These are phyloP conservation scores for Iberis pinnata DNA, from an alignment of 345 rosid genomes.

Conservation along the genomic window DNA sequence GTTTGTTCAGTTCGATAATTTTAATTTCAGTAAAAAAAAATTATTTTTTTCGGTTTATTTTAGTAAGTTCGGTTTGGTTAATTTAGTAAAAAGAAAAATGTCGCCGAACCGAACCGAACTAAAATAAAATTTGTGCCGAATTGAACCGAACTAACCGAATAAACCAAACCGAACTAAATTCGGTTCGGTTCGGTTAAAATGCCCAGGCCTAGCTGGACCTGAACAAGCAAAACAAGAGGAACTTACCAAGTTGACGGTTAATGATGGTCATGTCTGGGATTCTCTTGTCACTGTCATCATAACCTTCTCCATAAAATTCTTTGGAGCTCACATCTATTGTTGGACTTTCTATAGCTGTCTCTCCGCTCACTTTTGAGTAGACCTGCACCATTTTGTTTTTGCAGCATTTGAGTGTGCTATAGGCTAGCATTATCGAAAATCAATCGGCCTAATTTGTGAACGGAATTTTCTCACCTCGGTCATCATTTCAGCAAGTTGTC, in stretches of 20 bases:
- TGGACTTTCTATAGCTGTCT: slow-evolving; percentile 55
- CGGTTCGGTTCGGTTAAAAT: neutral
- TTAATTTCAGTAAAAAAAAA: no score
- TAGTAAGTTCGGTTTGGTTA: no score
- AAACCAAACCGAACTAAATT: no score
- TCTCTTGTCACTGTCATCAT: slow-evolving; percentile 97
- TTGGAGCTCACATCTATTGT: slow-evolving; percentile 85
- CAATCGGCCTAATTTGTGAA: neutral
- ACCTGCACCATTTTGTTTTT: slow-evolving; percentile 37
- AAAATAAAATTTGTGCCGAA: no score
- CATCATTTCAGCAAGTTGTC: slow-evolving; percentile 99
- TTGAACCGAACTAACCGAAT: no score
- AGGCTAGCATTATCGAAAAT: neutral
- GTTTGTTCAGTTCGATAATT: no score
- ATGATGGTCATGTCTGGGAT: slow-evolving; percentile 98
- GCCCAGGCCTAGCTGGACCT: neutral
- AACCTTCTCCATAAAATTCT: slow-evolving; percentile 90
- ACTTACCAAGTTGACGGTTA: slow-evolving; percentile 75
- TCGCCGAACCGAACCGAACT: no score
- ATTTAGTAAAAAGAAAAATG: no score
- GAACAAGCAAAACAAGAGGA: neutral
- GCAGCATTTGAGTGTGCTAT: slow-evolving; percentile 5
- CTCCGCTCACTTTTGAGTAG: slow-evolving; percentile 71
- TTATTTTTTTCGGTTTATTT: no score
- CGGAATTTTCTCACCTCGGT: slow-evolving; percentile 48